Evolutionary conservation across 2,329 filamentous ascomycete genomes (phyloP), one percentile per base, ranked within the genome.

Genomic region (Alternaria viburni): DNA sequence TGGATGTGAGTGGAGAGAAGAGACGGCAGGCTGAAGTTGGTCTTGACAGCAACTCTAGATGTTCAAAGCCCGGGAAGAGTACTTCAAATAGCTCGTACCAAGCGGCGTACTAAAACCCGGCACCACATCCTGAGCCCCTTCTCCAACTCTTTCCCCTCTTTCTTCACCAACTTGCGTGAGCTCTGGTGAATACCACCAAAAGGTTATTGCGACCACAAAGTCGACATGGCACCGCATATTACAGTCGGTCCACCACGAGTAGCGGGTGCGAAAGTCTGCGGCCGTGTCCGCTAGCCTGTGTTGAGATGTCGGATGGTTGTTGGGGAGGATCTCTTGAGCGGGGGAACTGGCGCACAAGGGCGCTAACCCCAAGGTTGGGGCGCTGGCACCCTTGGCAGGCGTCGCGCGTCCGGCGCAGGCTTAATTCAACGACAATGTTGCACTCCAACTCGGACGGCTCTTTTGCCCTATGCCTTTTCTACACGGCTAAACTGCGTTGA

Each of bases 191-290:
- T 9, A 36, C 32, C 13, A 7, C 15, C 32, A 36, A 5, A 5
- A 36, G 2, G 0, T 36, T 1, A 0, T 36, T 36, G 32, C 32
- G 4, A 36, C 32, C 32, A n/a, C 32, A 5, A 36, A 15, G 0
- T 36, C 15, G 0, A n/a, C 4, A 15, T 5, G 13, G 30, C 13
- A 5, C 6, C 3, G 9, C 6, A n/a, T 36, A 0, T 0, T 9
- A 36, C 0, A 36, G 6, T 36, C 0, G 3, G 0, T 5, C 30
- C 0, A 36, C 72, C 5, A 87, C 86, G 0, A 90, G 87, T 13
- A 90, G 89, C 61, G 87, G 86, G 69, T 97, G 94, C 17, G 93
- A 97, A 15, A 97, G 83, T 68, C 93, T 86, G 69, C 93, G 87
- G 66, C 84, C 82, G 49, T 88, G 85, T 80, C 96, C 92, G 80